These are phyloP conservation scores for Cyathus striatus DNA, from an alignment of 768 basidiomycete genomes.

Conservation along the genomic window DNA sequence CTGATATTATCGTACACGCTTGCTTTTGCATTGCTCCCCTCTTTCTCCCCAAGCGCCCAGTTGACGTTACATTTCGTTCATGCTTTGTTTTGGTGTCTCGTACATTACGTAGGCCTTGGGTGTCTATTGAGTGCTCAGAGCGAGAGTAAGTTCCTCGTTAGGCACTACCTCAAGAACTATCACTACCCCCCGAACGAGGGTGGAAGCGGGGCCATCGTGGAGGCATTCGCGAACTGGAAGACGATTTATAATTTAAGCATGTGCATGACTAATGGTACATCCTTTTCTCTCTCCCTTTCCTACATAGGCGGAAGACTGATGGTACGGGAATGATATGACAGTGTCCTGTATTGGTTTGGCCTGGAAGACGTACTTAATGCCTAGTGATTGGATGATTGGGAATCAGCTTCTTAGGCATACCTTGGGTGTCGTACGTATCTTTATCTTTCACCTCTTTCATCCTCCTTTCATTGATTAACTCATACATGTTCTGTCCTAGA, in stretches of 20 bases:
- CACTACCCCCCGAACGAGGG: constrained; percentile 73
- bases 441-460: background rate
- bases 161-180: constrained; percentile 94
- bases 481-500: constrained; percentile 30
- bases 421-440: constrained; percentile 74
- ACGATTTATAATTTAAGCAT: constrained; percentile 85
- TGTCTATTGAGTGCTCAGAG: constrained; percentile 81
- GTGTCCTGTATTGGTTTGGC: constrained; percentile 83
- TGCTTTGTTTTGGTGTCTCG: constrained; percentile 77
- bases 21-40: constrained; percentile 54
- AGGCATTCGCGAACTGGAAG: constrained; percentile 97
- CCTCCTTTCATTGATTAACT: background rate
- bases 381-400: constrained; percentile 82
- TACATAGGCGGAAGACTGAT: constrained; percentile 3
- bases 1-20: constrained; percentile 69
- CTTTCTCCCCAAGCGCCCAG: constrained; percentile 38
- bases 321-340: constrained; percentile 20
- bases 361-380: constrained; percentile 86
- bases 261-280: constrained; percentile 88
- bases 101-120: constrained; percentile 88
- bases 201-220: constrained; percentile 75
- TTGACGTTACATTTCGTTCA: constrained; percentile 77
- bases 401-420: constrained; percentile 85
- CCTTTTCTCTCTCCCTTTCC: constrained; percentile 1
- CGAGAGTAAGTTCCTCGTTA: constrained; percentile 80